Conservation (phyloP, 2,329 filamentous ascomycete genomes). For the Sclerotinia glacialis region DNA sequence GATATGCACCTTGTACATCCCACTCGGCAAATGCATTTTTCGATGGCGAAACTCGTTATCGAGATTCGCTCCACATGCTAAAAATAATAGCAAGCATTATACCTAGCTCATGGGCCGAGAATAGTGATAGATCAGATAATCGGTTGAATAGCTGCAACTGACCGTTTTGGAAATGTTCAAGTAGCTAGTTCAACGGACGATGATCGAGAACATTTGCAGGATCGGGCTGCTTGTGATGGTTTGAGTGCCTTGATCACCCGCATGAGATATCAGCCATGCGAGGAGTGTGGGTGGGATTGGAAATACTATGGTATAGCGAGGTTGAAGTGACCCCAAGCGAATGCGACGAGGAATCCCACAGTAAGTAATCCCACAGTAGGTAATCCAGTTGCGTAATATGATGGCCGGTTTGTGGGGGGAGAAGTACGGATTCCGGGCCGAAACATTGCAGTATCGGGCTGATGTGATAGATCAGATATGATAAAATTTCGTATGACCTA, state of each 20-base stretch:
- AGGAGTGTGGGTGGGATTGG: background rate
- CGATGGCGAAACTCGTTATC: background rate
- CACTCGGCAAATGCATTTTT: background rate
- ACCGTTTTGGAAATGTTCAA: background rate
- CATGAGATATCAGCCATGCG: background rate
- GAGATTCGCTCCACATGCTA: background rate
- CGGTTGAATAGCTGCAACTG: background rate
- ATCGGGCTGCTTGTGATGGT: background rate
- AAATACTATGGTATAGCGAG: background rate
- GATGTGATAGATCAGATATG: background rate
- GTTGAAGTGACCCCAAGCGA: background rate
- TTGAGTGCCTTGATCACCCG: background rate
- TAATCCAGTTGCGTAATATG: background rate
- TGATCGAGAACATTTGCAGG: background rate
- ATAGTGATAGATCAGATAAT: background rate
- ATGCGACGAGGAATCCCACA: background rate
- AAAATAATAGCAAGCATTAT: background rate
- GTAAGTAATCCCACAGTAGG: background rate
- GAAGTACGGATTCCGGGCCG: background rate
- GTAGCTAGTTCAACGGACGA: background rate
- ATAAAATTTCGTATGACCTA: background rate
- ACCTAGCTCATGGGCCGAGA: background rate
- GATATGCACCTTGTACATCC: background rate
- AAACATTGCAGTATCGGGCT: slow-evolving; percentile 1
- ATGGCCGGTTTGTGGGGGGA: background rate